A percentile compares a stretch with the other conserved stretches of the same genome.
Conservation (phyloP, 2,329 filamentous ascomycete genomes). For the Lachnellula cervina region DNA sequence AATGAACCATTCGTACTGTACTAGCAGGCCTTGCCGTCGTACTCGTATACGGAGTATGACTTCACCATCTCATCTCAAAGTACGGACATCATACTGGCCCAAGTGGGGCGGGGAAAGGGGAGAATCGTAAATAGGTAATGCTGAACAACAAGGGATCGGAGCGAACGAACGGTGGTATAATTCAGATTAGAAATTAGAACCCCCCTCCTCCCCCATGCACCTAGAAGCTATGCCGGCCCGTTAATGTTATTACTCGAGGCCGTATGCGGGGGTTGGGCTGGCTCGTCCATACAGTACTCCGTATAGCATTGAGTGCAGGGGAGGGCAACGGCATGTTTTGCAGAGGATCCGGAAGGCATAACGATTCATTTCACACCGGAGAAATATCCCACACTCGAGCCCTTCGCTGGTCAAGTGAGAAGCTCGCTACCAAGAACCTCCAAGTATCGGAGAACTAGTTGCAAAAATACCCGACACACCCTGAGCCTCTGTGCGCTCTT, state of each 20-base stretch:
- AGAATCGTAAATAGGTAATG: neutral
- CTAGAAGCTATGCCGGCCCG: neutral
- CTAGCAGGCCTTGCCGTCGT: neutral
- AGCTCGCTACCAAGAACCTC: neutral
- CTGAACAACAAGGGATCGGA: neutral
- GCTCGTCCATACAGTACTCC: neutral
- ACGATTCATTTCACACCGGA: conserved; percentile 25
- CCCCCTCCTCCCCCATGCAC: neutral
- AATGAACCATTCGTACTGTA: neutral
- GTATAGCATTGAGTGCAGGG: neutral
- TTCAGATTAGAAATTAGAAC: neutral
- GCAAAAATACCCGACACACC: conserved; percentile 12
- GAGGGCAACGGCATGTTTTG: conserved; percentile 1
- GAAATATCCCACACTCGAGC: conserved; percentile 23
- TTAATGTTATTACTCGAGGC: neutral
- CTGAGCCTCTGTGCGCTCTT: conserved; percentile 18
- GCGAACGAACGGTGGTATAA: neutral
- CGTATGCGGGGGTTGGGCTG: neutral
- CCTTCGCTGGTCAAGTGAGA: conserved; percentile 9
- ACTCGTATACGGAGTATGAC: neutral
- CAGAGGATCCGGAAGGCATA: conserved; percentile 16
- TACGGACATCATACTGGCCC: neutral
- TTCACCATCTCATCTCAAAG: neutral
- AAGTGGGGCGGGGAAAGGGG: neutral
- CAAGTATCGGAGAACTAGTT: neutral